A percentile compares a stretch with the other conserved stretches of the same genome.
Evolutionary conservation across 805 yeast species (phyloP).

Genomic region (Wickerhamiella spandovensis): DNA sequence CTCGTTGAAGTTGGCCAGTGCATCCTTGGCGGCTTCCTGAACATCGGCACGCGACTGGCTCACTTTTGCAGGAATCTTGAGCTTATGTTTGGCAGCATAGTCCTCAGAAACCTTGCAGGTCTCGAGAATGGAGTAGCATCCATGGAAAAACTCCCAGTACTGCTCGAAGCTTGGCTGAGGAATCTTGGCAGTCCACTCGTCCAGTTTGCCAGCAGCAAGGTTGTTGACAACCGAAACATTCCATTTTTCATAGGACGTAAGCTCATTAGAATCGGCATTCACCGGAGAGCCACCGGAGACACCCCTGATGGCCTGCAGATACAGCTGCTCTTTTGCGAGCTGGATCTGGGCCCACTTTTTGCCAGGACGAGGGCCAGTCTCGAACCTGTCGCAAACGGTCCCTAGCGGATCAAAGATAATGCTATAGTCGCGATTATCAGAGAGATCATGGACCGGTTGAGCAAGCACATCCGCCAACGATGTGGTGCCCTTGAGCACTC

Average conservation of each 20-base stretch:
- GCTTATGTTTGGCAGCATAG: conserved; percentile 8
- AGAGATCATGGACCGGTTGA: conserved; percentile 6
- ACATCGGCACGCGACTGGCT: background rate
- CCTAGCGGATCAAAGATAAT: conserved; percentile 26
- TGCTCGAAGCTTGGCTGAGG: background rate
- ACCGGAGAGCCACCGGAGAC: background rate
- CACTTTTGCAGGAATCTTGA: background rate
- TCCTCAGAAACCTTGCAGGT: conserved; percentile 13
- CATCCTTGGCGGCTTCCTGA: background rate
- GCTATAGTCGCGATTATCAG: conserved; percentile 49
- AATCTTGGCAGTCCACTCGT: background rate
- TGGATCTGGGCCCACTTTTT: conserved; percentile 7
- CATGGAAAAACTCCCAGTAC: conserved; percentile 21
- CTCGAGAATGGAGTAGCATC: conserved; percentile 19
- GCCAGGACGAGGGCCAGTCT: conserved; percentile 9
- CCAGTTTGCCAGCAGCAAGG: conserved; percentile 8
- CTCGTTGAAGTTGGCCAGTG: conserved; percentile 1
- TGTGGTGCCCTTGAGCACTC: conserved; percentile 12
- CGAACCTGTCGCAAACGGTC: background rate
- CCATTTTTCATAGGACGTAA: conserved; percentile 31
- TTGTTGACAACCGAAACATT: conserved; percentile 14
- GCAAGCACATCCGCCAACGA: conserved; percentile 7
- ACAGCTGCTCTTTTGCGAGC: conserved; percentile 9
- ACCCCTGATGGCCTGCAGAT: conserved; percentile 3
- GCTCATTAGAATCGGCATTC: conserved; percentile 9